phyloP scores from a whole-genome alignment of 148 eudicot species.

The Cornus kousa region DNA sequence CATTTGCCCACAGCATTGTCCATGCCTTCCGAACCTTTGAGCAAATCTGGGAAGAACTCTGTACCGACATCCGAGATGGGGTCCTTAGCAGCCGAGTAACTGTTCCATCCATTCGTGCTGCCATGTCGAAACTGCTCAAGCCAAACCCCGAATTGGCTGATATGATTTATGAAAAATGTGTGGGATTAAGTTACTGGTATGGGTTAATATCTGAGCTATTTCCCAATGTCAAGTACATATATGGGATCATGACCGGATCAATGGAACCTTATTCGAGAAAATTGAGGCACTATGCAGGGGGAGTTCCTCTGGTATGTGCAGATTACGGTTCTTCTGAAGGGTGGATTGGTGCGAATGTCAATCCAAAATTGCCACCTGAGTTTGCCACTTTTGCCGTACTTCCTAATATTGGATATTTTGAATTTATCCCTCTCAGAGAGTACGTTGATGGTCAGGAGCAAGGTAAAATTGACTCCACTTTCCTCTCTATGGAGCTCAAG shows the following conservation, averaged over 20 bases:
- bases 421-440: slow-evolving; percentile 71
- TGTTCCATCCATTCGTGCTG: slow-evolving; percentile 44
- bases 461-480: slow-evolving; percentile 9
- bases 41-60: slow-evolving; percentile 56
- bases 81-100: slow-evolving; percentile 39
- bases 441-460: slow-evolving; percentile 20
- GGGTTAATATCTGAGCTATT: slow-evolving; percentile 76
- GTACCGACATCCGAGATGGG: slow-evolving; percentile 50
- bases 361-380: slow-evolving; percentile 80
- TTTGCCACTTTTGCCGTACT: slow-evolving; percentile 73
- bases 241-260: slow-evolving; percentile 92
- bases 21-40: slow-evolving; percentile 79
- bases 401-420: slow-evolving; percentile 85
- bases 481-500: slow-evolving; percentile 32
- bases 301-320: slow-evolving; percentile 67
- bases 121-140: slow-evolving; percentile 54
- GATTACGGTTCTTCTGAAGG: slow-evolving; percentile 97
- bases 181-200: slow-evolving; percentile 67
- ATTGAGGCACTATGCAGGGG: slow-evolving; percentile 77
- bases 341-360: slow-evolving; percentile 90
- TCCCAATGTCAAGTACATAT: slow-evolving; percentile 81
- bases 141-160: slow-evolving; percentile 76
- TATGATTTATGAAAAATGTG: slow-evolving; percentile 41
- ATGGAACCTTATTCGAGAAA: slow-evolving; percentile 92
- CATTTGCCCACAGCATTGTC: slow-evolving; percentile 90